Conservation (phyloP, 2,329 filamentous ascomycete species). For the Biscogniauxia sp. region DNA sequence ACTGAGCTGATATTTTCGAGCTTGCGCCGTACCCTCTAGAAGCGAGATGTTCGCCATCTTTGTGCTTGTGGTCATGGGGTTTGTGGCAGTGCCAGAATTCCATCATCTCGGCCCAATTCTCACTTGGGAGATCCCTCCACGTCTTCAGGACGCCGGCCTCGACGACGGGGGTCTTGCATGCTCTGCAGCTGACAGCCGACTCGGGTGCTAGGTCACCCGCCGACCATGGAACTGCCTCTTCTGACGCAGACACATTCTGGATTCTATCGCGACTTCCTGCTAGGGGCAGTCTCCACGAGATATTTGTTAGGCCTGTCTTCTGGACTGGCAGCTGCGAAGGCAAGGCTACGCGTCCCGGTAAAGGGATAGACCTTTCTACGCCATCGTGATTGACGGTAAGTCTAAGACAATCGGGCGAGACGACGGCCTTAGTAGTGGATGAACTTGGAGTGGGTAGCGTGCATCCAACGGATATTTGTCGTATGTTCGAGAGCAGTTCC, state of each 20-base stretch:
- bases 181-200: slow-evolving; percentile 42
- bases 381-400: slow-evolving; percentile 50
- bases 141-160: slow-evolving; percentile 38
- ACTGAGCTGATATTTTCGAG: slow-evolving; percentile 65
- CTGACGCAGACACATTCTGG: slow-evolving; percentile 15
- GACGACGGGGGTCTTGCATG: slow-evolving; percentile 40
- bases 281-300: slow-evolving; percentile 56
- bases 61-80: slow-evolving; percentile 59
- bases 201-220: slow-evolving; percentile 44
- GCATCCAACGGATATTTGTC: slow-evolving; percentile 59
- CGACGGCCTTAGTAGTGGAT: slow-evolving; percentile 40
- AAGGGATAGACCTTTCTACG: slow-evolving; percentile 31
- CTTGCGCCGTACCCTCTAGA: slow-evolving; percentile 81
- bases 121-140: slow-evolving; percentile 94
- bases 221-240: slow-evolving; percentile 54
- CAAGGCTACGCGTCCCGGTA: slow-evolving; percentile 43
- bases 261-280: slow-evolving; percentile 4
- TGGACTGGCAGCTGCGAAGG: slow-evolving; percentile 38
- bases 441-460: slow-evolving; percentile 45
- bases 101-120: slow-evolving; percentile 99
- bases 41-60: slow-evolving; percentile 48
- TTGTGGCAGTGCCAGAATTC: slow-evolving; percentile 99
- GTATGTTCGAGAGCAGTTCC: slow-evolving; percentile 63
- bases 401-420: slow-evolving; percentile 44
- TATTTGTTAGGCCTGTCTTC: slow-evolving; percentile 29